Conservation (phyloP, 768 basidiomycete species). For the Pisolithus sp. region DNA sequence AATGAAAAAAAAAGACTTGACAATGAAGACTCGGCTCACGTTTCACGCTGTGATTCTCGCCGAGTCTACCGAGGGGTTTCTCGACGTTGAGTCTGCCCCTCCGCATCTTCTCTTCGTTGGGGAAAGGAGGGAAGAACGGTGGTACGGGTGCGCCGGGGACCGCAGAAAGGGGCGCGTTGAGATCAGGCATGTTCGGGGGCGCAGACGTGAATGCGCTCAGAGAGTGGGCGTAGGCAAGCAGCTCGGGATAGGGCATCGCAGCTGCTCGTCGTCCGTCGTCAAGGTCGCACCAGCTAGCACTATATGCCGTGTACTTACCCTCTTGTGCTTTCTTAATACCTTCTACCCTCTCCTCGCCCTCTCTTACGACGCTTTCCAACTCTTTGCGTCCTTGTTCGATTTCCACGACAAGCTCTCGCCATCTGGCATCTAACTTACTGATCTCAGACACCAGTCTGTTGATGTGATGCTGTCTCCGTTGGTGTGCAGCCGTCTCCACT, state of each 20-base stretch:
- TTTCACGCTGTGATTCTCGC: constrained; percentile 78
- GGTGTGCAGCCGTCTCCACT: constrained; percentile 61
- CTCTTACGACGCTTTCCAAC: constrained; percentile 61
- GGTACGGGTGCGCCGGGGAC: constrained; percentile 66
- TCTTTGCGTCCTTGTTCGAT: constrained; percentile 63
- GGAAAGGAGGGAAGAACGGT: constrained; percentile 85
- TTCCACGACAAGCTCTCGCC: constrained; percentile 62
- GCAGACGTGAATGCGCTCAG: constrained; percentile 84
- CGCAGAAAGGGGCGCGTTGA: constrained; percentile 38
- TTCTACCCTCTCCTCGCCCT: constrained; percentile 67
- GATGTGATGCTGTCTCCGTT: constrained; percentile 68
- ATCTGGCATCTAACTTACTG: constrained; percentile 54
- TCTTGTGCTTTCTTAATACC: constrained; percentile 67
- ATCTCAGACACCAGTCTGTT: constrained; percentile 69
- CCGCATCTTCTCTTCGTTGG: constrained; percentile 89
- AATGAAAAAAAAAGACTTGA: background rate
- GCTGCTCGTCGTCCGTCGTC: constrained; percentile 33
- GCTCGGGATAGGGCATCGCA: constrained; percentile 74
- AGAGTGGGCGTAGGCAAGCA: constrained; percentile 79
- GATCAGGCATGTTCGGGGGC: constrained; percentile 81
- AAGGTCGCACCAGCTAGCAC: background rate
- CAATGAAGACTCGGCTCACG: constrained; percentile 33
- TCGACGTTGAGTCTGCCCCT: constrained; percentile 74
- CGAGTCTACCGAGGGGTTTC: constrained; percentile 68
- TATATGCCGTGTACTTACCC: constrained; percentile 38